phyloP scores from a whole-genome alignment of 805 yeast species.

The Wickerhamiella sorbophila region DNA sequence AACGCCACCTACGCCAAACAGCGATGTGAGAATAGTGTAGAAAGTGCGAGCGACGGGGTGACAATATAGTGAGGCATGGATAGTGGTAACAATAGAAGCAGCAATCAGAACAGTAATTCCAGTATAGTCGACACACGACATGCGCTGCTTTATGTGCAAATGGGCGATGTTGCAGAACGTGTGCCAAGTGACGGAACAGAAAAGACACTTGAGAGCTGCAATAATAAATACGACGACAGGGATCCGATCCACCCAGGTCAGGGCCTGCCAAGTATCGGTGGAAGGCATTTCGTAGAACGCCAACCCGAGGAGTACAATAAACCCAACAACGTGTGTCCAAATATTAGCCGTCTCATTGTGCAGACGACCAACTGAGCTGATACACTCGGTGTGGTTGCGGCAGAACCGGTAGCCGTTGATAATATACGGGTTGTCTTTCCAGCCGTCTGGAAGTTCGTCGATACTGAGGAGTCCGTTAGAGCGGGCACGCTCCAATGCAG shows the following conservation, averaged over 20 bases:
- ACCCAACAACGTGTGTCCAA: conserved; percentile 81
- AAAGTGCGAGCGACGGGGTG: conserved; percentile 34
- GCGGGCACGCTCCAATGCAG: conserved; percentile 18
- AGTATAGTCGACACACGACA: conserved; percentile 89
- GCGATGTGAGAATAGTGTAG: conserved; percentile 46
- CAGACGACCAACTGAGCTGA: conserved; percentile 41
- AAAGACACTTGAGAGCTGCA: conserved; percentile 63
- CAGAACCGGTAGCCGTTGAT: conserved; percentile 76
- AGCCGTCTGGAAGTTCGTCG: conserved; percentile 78
- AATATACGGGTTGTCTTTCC: conserved; percentile 86
- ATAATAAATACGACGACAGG: conserved; percentile 49
- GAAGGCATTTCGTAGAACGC: conserved; percentile 49
- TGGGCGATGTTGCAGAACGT: conserved; percentile 70
- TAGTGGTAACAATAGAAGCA: conserved; percentile 75
- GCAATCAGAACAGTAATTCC: conserved; percentile 87
- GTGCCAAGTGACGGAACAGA: conserved; percentile 81
- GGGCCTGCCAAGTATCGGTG: conserved; percentile 35
- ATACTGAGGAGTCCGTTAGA: conserved; percentile 50
- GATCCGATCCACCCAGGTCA: conserved; percentile 32
- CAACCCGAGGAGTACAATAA: conserved; percentile 41
- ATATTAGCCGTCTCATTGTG: conserved; percentile 90
- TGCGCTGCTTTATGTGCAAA: conserved; percentile 45
- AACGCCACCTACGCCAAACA: conserved; percentile 61
- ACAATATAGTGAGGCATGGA: conserved; percentile 60
- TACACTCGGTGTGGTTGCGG: conserved; percentile 42